Conservation (phyloP, 2,329 filamentous ascomycete genomes). For the Ramularia endophylla region DNA sequence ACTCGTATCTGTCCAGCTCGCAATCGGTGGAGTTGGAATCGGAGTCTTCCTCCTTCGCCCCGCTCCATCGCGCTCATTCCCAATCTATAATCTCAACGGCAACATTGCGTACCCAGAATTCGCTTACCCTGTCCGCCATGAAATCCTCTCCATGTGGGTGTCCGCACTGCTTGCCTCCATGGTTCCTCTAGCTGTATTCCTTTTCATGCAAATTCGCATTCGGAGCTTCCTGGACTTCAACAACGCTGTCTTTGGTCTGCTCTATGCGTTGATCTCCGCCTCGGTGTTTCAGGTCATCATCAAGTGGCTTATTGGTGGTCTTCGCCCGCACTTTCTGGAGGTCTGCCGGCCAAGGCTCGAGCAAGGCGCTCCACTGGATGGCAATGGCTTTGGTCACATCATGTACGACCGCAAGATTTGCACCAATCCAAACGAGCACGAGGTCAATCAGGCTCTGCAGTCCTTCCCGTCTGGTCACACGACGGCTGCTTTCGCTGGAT, state of each 20-base stretch:
- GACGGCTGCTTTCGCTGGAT: constrained; percentile 66
- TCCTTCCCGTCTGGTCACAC: constrained; percentile 70
- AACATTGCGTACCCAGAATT: constrained; percentile 53
- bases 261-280: constrained; percentile 64
- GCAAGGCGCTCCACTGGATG: no score
- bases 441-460: constrained; percentile 65
- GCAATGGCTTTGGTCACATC: constrained; percentile 54
- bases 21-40: no score
- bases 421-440: constrained; percentile 56
- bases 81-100: constrained; percentile 1
- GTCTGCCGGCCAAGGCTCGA: constrained; percentile 57
- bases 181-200: constrained; percentile 59
- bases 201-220: constrained; percentile 50
- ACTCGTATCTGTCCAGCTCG: no score
- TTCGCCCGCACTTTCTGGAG: constrained; percentile 65
- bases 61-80: not conserved
- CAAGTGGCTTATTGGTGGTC: constrained; percentile 68
- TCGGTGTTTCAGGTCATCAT: constrained; percentile 73
- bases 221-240: constrained; percentile 51
- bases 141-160: constrained; percentile 66
- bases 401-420: constrained; percentile 67
- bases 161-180: constrained; percentile 61
- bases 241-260: constrained; percentile 62
- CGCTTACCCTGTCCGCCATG: constrained; percentile 63
- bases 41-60: not conserved